A percentile compares a stretch with the other conserved stretches of the same genome.
These are phyloP conservation scores for Sarocladium kiliense DNA, from an alignment of 2,329 filamentous ascomycete genomes.

Conservation along the genomic window DNA sequence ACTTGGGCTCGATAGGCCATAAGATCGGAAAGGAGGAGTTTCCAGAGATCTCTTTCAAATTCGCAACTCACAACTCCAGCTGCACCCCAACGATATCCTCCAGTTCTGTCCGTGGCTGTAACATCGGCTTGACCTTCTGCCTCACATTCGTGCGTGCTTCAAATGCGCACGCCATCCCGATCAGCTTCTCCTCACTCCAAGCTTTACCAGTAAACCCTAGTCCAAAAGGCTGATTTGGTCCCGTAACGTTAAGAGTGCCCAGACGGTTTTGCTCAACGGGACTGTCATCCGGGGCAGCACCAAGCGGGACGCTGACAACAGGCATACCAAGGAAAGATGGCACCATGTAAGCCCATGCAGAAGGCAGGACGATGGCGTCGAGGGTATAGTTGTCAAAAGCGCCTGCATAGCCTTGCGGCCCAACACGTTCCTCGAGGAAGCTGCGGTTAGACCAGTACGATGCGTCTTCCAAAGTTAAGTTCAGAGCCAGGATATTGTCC, in stretches of 20 bases:
- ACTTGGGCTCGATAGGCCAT: neutral
- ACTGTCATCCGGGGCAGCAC: constrained; percentile 47
- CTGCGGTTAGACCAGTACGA: constrained; percentile 50
- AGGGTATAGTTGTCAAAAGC: constrained; percentile 51
- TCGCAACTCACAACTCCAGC: neutral
- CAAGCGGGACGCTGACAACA: constrained; percentile 59
- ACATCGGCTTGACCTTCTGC: constrained; percentile 20
- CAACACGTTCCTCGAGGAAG: constrained; percentile 39
- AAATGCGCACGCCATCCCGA: constrained; percentile 63
- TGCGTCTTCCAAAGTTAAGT: constrained; percentile 47
- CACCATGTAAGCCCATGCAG: constrained; percentile 38
- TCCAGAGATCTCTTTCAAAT: too few species aligned
- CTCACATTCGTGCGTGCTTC: constrained; percentile 49
- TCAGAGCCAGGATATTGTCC: constrained; percentile 44
- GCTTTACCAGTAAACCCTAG: constrained; percentile 56
- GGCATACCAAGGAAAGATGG: constrained; percentile 55
- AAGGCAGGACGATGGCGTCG: constrained; percentile 58
- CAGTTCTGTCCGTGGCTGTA: constrained; percentile 25
- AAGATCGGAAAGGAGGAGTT: too few species aligned
- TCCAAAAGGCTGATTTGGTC: constrained; percentile 55
- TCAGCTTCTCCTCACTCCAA: constrained; percentile 57
- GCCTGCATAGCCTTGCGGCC: constrained; percentile 52
- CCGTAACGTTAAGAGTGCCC: constrained; percentile 48
- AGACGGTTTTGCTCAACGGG: constrained; percentile 35
- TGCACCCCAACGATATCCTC: constrained; percentile 15